phyloP scores from a whole-genome alignment of 176 grass and related monocot species.

The Zizania latifolia region DNA sequence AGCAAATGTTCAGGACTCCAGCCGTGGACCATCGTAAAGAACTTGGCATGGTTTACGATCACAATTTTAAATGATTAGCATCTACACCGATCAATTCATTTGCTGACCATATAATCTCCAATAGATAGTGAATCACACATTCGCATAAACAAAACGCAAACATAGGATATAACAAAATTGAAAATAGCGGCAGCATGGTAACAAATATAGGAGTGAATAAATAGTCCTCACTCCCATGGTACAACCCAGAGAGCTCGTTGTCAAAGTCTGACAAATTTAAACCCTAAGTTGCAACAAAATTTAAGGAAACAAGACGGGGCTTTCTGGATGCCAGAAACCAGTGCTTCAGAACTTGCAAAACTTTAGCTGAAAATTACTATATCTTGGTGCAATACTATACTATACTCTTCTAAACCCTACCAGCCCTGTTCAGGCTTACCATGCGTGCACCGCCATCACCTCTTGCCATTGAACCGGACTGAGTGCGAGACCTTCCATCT shows the following conservation, averaged over 20 bases:
- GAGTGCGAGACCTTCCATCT: slow-evolving; percentile 40
- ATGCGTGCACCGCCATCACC: slow-evolving; percentile 57
- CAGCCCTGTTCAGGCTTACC: slow-evolving; percentile 72
- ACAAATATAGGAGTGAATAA: slow-evolving; percentile 23
- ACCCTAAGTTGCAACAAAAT: slow-evolving; percentile 6
- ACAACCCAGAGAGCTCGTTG: not conserved
- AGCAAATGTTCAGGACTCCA: not conserved
- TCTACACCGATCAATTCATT: not conserved
- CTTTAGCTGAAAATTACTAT: slow-evolving; percentile 14
- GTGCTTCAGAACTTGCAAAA: slow-evolving; percentile 23
- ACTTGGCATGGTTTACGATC: no score
- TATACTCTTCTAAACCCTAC: slow-evolving; percentile 50
- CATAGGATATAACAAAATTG: not conserved
- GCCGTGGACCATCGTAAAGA: not conserved
- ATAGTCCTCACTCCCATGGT: slow-evolving; percentile 13
- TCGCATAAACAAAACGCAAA: not conserved
- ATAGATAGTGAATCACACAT: not conserved
- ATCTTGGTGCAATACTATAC: no score
- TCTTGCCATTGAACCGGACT: slow-evolving; percentile 18
- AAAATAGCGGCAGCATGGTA: slow-evolving; percentile 20
- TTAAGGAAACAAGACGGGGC: not conserved
- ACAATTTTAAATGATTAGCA: not conserved
- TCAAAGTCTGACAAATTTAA: not conserved
- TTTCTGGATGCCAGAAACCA: not conserved
- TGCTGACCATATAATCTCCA: not conserved